A percentile compares a stretch with the other conserved stretches of the same genome.
Conservation (phyloP, 1,284 basidiomycete species). For the Fomitiporia mediterranea region DNA sequence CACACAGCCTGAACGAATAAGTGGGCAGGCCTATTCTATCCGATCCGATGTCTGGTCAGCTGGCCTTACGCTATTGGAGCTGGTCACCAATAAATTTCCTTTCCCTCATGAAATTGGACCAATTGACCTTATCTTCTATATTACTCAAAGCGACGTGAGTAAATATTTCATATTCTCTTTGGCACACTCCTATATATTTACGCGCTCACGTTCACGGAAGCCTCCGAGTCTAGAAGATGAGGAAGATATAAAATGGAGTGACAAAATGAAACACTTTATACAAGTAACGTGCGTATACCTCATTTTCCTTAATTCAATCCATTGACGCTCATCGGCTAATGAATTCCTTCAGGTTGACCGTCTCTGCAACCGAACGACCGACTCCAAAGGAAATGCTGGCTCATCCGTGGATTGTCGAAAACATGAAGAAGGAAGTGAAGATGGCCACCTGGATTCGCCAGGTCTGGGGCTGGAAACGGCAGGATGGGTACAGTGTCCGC, state of each 20-base stretch:
- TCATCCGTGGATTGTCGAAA: slow-evolving; percentile 84
- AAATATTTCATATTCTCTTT: neutral
- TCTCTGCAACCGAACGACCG: slow-evolving; percentile 63
- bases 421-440: slow-evolving; percentile 79
- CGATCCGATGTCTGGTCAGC: slow-evolving; percentile 98
- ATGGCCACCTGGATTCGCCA: slow-evolving; percentile 89
- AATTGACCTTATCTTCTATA: slow-evolving; percentile 92
- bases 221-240: slow-evolving; percentile 79
- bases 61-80: slow-evolving; percentile 88
- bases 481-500: slow-evolving; percentile 22
- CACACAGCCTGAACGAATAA: slow-evolving; percentile 85
- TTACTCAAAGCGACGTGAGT: slow-evolving; percentile 74
- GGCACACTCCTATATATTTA: neutral
- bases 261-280: slow-evolving; percentile 91
- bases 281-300: slow-evolving; percentile 65
- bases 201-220: slow-evolving; percentile 38
- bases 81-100: slow-evolving; percentile 93
- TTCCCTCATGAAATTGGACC: slow-evolving; percentile 90
- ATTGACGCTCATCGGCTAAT: slow-evolving; percentile 20
- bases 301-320: slow-evolving; percentile 13
- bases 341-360: slow-evolving; percentile 43
- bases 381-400: slow-evolving; percentile 81
- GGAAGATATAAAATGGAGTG: slow-evolving; percentile 71
- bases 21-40: slow-evolving; percentile 86
- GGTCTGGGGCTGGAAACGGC: slow-evolving; percentile 76